Evolutionary conservation across 2,329 filamentous ascomycete genomes (phyloP).

Genomic region (Epichloe sp.): DNA sequence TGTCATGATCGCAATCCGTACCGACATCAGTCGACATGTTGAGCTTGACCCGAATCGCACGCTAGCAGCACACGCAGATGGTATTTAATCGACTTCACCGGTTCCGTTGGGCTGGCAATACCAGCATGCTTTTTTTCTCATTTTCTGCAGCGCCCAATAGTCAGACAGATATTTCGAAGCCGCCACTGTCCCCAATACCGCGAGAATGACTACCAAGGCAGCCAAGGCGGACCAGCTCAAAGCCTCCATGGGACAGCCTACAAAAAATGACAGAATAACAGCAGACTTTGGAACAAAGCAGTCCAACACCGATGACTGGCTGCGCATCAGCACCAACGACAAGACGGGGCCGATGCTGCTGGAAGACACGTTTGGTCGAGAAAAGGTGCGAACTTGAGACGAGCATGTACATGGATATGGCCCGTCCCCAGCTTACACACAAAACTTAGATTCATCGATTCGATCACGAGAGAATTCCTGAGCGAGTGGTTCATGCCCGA

Average conservation of each 20-base stretch:
- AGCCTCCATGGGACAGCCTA: slow-evolving; percentile 43
- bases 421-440: neutral
- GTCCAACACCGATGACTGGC: slow-evolving; percentile 63
- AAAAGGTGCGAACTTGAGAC: slow-evolving; percentile 43
- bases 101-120: neutral
- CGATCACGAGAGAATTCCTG: slow-evolving; percentile 44
- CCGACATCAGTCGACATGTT: neutral
- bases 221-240: slow-evolving; percentile 51
- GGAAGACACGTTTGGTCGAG: slow-evolving; percentile 47
- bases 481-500: slow-evolving; percentile 57
- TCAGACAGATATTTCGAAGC: neutral
- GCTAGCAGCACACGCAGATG: neutral
- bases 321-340: slow-evolving; percentile 49
- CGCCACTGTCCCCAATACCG: neutral
- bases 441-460: slow-evolving; percentile 52
- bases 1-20: slow-evolving; percentile 3
- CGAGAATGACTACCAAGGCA: slow-evolving; percentile 22
- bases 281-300: slow-evolving; percentile 68
- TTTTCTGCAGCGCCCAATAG: neutral
- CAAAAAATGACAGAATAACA: slow-evolving; percentile 49
- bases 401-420: neutral
- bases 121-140: neutral
- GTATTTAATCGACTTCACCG: neutral
- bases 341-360: slow-evolving; percentile 54
- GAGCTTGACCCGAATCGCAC: neutral